Evolutionary conservation across 2,329 filamentous ascomycete species (phyloP), one percentile per base, ranked within the genome.

Genomic region (Exserohilum rostratum): DNA sequence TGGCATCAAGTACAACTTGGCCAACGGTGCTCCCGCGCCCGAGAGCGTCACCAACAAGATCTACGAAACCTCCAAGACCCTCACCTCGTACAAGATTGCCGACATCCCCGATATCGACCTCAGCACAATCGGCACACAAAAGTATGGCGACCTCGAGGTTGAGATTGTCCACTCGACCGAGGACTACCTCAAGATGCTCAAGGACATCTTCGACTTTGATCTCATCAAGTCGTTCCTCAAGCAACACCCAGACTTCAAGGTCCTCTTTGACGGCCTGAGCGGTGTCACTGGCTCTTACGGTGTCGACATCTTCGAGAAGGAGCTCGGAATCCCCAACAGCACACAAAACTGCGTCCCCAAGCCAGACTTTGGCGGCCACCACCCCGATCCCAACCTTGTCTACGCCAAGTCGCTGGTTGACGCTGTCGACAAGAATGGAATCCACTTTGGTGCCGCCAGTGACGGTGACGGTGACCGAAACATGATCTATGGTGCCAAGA

Each of bases 1-100:
- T 70, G 95, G 95, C 68, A 99, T 99, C 87, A 99, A 99, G 83
- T 99, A 99, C 86, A 99, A 99, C 84, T 84, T 99, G 55, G 83
- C 91, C 76, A 98, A 99, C 73, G 95, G 95, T 69, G 95, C 93
- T 52, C 95, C 95, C 38, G 95, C 95, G 52, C 95, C 95, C 55
- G 95, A 99, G 79, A 89, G 90, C 50, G 91, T 99, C 64, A 99
- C 95, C 66, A 96, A 99, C 87, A 96, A 96, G 82, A 98, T 99
- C 77, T 98, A 86, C 81, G 91, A 93, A 69, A 87, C 88, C 58
- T 93, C 93, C 67, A 98, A 97, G 84, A 87, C 84, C 61, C 84
- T 99, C 67, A 90, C 87, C 39, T 91, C 89, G 46, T 99, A 98
- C 85, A 96, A 97, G 80, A 89, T 96, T 65, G 86, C 90, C 68